A percentile compares a stretch with the other conserved stretches of the same genome.
Evolutionary conservation across 768 basidiomycete genomes (phyloP).

Genomic region (Neoboletus brunneissimus): DNA sequence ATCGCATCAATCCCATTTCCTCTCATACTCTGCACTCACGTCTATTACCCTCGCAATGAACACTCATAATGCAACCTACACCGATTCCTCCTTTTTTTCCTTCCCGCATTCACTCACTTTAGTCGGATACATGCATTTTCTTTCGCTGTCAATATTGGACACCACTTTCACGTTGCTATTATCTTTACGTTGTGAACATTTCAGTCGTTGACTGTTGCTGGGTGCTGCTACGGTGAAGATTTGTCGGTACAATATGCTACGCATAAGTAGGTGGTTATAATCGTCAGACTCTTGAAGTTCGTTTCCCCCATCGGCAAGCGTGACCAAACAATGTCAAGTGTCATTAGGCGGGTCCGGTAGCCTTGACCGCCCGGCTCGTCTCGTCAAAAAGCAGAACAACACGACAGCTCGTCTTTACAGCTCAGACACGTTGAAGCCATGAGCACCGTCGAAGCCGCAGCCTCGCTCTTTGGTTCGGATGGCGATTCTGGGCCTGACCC

Average conservation of each 20-base stretch:
- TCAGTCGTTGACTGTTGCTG: conserved; percentile 1
- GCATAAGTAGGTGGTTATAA: neutral
- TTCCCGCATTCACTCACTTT: conserved; percentile 19
- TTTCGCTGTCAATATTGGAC: conserved; percentile 34
- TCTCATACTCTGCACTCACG: conserved; percentile 31
- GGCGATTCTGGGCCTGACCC: conserved; percentile 57
- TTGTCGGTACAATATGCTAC: conserved; percentile 16
- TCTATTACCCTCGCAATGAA: conserved; percentile 34
- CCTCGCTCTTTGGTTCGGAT: conserved; percentile 72
- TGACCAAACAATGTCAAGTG: conserved; percentile 25
- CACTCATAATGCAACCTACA: conserved; percentile 37
- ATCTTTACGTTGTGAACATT: conserved; percentile 11
- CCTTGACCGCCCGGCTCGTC: neutral
- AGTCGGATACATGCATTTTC: conserved; percentile 25
- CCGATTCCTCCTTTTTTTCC: conserved; percentile 15
- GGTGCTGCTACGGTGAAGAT: neutral
- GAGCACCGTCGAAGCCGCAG: conserved; percentile 73
- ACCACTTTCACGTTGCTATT: conserved; percentile 15
- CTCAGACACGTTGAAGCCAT: conserved; percentile 41
- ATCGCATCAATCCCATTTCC: conserved; percentile 29
- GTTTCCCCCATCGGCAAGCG: conserved; percentile 15
- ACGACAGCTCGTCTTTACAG: conserved; percentile 9
- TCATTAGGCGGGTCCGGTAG: conserved; percentile 4
- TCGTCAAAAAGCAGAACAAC: conserved; percentile 13
- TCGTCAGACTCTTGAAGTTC: too few relatives aligned